phyloP scores from a whole-genome alignment of 495 filamentous ascomycete species.

The Echria macrotheca region DNA sequence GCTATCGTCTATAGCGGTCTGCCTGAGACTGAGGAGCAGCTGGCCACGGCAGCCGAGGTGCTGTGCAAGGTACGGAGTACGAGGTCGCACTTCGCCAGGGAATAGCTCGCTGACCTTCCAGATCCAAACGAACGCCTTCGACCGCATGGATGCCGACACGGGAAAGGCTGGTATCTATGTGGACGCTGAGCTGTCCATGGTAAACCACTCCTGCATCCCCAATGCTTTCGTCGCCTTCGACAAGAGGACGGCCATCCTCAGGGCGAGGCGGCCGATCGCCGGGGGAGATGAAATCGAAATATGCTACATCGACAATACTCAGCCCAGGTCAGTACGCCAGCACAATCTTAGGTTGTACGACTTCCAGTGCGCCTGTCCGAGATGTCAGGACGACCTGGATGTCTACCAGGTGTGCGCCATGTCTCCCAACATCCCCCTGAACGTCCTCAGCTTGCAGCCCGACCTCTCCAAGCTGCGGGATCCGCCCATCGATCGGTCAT shows the following conservation, averaged over 20 bases:
- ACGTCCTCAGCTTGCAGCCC: conserved; percentile 27
- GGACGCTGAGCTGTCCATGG: conserved; percentile 41
- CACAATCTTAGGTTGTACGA: conserved; percentile 34
- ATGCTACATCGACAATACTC: conserved; percentile 41
- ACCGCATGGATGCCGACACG: conserved; percentile 34
- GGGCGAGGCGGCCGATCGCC: conserved; percentile 34
- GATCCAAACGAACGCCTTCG: conserved; percentile 46
- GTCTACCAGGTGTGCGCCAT: conserved; percentile 37
- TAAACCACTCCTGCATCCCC: conserved; percentile 51
- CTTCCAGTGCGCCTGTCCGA: conserved; percentile 38
- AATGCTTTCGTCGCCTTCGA: conserved; percentile 46
- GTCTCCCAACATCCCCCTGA: conserved; percentile 34
- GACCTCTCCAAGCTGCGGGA: conserved; percentile 17
- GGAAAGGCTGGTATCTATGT: conserved; percentile 37
- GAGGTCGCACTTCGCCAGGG: too few relatives aligned
- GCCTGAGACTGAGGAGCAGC: conserved; percentile 18
- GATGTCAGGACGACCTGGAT: conserved; percentile 38
- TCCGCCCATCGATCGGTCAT: conserved; percentile 22
- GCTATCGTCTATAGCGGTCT: conserved; percentile 35
- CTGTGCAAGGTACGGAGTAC: conserved; percentile 44
- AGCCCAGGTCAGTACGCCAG: conserved; percentile 27
- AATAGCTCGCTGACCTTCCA: too few relatives aligned
- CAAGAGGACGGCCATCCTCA: conserved; percentile 36
- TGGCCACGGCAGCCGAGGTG: conserved; percentile 32
- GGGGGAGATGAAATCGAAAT: conserved; percentile 45